phyloP scores from a whole-genome alignment of 495 filamentous ascomycete species.

The Cercophora sp. region DNA sequence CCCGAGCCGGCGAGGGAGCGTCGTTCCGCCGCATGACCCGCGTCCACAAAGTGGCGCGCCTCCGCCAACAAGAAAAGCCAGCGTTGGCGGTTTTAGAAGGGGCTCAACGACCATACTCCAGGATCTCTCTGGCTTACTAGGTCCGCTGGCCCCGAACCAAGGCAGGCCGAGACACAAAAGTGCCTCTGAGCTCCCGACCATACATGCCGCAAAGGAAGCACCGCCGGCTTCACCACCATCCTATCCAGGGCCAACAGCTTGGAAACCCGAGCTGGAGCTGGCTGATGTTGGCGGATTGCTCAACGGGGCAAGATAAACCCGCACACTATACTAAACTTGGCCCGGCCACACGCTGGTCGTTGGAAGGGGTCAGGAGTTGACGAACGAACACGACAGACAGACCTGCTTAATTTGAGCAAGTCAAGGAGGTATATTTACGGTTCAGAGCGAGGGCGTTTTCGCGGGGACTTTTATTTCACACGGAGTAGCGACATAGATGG shows the following conservation, averaged over 20 bases:
- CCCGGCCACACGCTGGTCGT: background rate
- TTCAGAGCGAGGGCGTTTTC: conserved; percentile 6
- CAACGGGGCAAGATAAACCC: conserved; percentile 8
- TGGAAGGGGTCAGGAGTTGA: background rate
- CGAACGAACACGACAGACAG: too few relatives aligned
- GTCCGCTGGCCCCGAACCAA: conserved; percentile 38
- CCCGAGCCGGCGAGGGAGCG: conserved; percentile 30
- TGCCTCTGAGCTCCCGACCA: conserved; percentile 32
- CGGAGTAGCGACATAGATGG: background rate
- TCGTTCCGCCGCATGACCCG: conserved; percentile 14
- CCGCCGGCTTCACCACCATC: conserved; percentile 11
- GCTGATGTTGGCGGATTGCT: conserved; percentile 55
- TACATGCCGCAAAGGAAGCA: conserved; percentile 15
- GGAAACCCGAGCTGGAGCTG: conserved; percentile 36
- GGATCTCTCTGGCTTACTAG: conserved; percentile 59
- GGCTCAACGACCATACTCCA: conserved; percentile 54
- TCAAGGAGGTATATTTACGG: background rate
- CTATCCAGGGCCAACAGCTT: conserved; percentile 6
- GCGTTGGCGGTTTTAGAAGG: conserved; percentile 32
- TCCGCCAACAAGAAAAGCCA: conserved; percentile 30
- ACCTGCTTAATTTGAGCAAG: too few relatives aligned
- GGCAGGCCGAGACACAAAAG: conserved; percentile 19
- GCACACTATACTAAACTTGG: background rate
- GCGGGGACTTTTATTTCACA: background rate
- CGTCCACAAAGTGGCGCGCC: conserved; percentile 21